Conservation (phyloP, 2,329 filamentous ascomycete genomes). For the Ascochyta lentis region DNA sequence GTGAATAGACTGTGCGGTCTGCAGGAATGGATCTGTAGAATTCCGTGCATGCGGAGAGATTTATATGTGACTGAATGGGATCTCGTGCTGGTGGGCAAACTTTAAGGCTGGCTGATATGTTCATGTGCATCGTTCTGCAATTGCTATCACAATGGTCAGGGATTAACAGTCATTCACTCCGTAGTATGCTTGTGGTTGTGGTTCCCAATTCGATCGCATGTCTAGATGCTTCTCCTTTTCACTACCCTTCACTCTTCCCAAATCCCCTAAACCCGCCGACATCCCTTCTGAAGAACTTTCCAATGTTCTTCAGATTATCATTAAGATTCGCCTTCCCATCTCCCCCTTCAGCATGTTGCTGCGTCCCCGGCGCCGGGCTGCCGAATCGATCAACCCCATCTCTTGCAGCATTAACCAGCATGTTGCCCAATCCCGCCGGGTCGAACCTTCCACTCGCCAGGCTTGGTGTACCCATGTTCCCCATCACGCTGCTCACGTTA, state of each 20-base stretch:
- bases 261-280: slow-evolving; percentile 62
- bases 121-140: no score
- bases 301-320: slow-evolving; percentile 93
- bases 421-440: slow-evolving; percentile 81
- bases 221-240: background rate
- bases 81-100: no score
- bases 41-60: no score
- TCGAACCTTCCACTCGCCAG: slow-evolving; percentile 67
- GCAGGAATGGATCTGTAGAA: no score
- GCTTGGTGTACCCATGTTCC: slow-evolving; percentile 47
- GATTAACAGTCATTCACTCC: background rate
- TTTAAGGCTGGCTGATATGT: no score
- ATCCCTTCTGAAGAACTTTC: slow-evolving; percentile 93
- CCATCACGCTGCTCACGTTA: slow-evolving; percentile 47
- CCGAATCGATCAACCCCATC: slow-evolving; percentile 83
- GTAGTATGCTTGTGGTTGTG: background rate
- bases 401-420: slow-evolving; percentile 83
- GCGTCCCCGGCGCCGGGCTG: slow-evolving; percentile 53
- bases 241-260: slow-evolving; percentile 41
- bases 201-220: no score
- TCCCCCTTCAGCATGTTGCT: slow-evolving; percentile 31
- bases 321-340: slow-evolving; percentile 74
- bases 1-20: no score
- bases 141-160: no score
- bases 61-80: no score